Base-by-base conservation (phyloP, 169 alveolate species). In the Plasmodium knowlesi region DNA sequence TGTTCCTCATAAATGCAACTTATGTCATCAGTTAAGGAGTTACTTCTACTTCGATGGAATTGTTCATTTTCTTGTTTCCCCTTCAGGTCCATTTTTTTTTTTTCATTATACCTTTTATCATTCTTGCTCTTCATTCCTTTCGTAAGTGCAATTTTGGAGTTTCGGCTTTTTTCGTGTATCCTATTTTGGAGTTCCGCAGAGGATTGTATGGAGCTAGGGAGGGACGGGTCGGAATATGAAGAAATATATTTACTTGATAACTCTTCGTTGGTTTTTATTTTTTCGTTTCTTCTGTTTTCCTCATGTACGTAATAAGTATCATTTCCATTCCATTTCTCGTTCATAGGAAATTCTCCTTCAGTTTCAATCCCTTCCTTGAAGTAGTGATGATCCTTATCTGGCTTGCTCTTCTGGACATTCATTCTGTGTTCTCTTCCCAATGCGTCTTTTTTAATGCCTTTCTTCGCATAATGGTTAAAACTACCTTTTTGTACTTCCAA, bases 171-270 rank as follows among this genome's bases (percentile, higher is more conserved):
- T 30, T 30, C n/a, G 19, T 14, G 3, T 37, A 9, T 8, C 54
- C 57, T 79, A 39, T 41, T 43, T 79, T 79, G 41, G 57, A 73
- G 22, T 6, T 32, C 57, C 32, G 67, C 61, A 22, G 32, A 82
- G 41, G 39, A 54, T 54, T 53, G 37, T 19, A 19, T 57, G 12
- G 79, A 30, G 54, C 78, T 82, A 1, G 50, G 37, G 3, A 22
- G 22, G 37, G 89, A 54, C 41, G 89, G 19, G 8, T 50, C 28
- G 53, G 82, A 84, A 84, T 71, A 46, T 8, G 92, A 70, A 10
- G 92, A 84, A 71, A 70, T 71, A 41, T 39, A 84, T 84, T 71
- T 84, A 54, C 83, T 70, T 39, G 92, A 84, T 84, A 39, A 84
- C 1, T 72, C 83, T 22, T 84, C 92, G n/a, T 71, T 72, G 22